Base-by-base conservation (phyloP, 352 stramenopile species). In the Phytopythium aichiense region DNA sequence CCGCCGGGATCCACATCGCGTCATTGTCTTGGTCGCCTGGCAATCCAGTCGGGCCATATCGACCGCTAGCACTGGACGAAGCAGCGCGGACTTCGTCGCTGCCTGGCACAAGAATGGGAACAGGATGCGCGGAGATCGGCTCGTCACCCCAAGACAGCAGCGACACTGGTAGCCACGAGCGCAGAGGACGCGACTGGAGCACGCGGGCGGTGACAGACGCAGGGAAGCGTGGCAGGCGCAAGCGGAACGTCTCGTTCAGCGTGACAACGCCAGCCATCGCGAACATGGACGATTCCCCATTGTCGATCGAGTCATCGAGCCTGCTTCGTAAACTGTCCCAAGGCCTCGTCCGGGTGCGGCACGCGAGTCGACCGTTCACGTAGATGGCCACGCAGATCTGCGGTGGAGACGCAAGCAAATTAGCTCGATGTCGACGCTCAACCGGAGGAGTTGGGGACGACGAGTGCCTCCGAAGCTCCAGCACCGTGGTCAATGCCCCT, bases 31-130 rank as follows among this genome's bases (percentile, higher is more conserved):
- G 22, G 20, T n/a, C 20, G 11, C n/a, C 15, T 16, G 5, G n/a
- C 9, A 25, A 15, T 33, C 9, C n/a, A 15, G 25, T 15, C 23
- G 23, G 30, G 7, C 0, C 33, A 35, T 22, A 0, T 28, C 28
- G 52, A 4, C 20, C 9, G n/a, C 30, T 30, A n/a, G n/a, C 43
- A 16, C 12, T 22, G 33, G 33, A 46, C 37, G 20, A 7, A 28
- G 16, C 28, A 30, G 4, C n/a, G 28, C 25, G 4, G 18, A 31
- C 7, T 2, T 63, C 40, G 49, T 68, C 64, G 22, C 77, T 64
- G 4, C 81, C 83, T 4, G 83, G 81, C 4, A 92, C 51, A 16
- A 87, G 45, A 23, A 91, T 49, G 13, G 81, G 71, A 18, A 90
- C 68, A 20, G 77, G 56, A 33, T 63, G 66, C n/a, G 73, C 84